Evolutionary conservation across 1,139 yeast genomes (phyloP), one percentile per base, ranked within the genome.

Genomic region (Yamadazyma taylorii): DNA sequence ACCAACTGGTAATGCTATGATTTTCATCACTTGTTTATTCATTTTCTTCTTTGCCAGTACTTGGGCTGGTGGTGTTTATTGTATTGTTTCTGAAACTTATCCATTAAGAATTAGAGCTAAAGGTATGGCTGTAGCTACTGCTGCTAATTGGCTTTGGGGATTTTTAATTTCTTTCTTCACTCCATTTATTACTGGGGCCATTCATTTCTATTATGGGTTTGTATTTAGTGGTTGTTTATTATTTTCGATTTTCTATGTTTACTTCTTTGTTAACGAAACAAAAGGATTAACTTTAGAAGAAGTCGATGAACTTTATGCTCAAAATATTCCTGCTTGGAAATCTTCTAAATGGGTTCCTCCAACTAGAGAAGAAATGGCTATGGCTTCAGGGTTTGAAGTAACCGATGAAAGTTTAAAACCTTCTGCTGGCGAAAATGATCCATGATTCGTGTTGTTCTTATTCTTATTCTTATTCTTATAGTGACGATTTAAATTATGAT

Each of bases 51-150:
- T 86, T 58, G 92, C 95, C 25, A 75, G 85, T 27, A 81, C 95
- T 6, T 86, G 95, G 95, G 95, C 90, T 45, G 92, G 95, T 53
- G 78, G 82, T 55, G 82, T 82, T 32, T 88, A 80, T 77, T 84
- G 84, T 39, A 80, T 85, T 50, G 77, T 82, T 48, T 37, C 51
- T 45, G 60, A 55, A 43, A 43, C 48, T 24, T 46, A 51, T 50
- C 60, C 56, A 43, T 58, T 48, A 36, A 51, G 46, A 40, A 51
- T 57, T 30, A 55, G 61, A 43, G 54, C 63, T 33, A 53, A 55
- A 46, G 63, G 63, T 50, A 57, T 60, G 33, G 62, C 69, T 30
- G 51, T 61, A 34, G 60, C 62, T 38, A 65, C 69, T 12, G 62
- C 69, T 50, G 58, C 68, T 36, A 64, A 65, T 54, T 66, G 72